phyloP scores from a whole-genome alignment of 2,329 filamentous ascomycete genomes.

The Fusarium coffeatum region DNA sequence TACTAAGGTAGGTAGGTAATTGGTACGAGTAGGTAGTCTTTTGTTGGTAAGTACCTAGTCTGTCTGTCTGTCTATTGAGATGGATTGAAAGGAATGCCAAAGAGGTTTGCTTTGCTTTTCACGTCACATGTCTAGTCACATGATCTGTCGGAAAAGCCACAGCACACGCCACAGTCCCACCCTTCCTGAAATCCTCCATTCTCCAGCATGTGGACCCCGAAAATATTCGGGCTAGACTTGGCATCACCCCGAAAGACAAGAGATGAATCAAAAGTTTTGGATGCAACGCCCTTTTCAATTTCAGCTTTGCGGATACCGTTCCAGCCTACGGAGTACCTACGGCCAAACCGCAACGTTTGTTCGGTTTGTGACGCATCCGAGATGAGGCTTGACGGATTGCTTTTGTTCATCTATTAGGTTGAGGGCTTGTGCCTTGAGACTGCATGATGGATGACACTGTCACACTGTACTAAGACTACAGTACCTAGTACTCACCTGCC shows the following conservation, averaged over 20 bases:
- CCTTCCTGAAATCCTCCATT: too few relatives aligned
- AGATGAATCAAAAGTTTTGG: slow-evolving; percentile 34
- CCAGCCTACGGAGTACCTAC: slow-evolving; percentile 1
- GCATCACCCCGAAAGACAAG: slow-evolving; percentile 27
- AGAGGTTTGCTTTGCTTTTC: not conserved
- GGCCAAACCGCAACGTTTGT: slow-evolving; percentile 4
- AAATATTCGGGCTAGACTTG: slow-evolving; percentile 38
- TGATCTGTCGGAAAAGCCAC: slow-evolving; percentile 10
- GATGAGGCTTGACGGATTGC: slow-evolving; percentile 42
- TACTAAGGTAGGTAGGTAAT: too few relatives aligned
- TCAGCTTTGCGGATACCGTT: slow-evolving; percentile 42
- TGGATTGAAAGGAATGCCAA: not conserved
- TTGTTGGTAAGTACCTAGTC: not conserved
- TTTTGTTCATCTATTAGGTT: slow-evolving; percentile 33
- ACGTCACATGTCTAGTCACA: slow-evolving; percentile 25
- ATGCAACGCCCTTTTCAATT: slow-evolving; percentile 44
- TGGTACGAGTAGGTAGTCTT: not conserved
- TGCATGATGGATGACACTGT: not conserved
- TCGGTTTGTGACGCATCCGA: slow-evolving; percentile 34
- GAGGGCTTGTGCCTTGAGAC: not conserved
- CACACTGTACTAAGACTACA: not conserved
- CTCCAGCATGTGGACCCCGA: slow-evolving; percentile 36
- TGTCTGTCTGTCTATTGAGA: not conserved
- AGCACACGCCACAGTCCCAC: slow-evolving; percentile 11
- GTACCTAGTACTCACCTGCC: not conserved